A percentile compares a stretch with the other conserved stretches of the same genome.
Evolutionary conservation across 2,329 filamentous ascomycete genomes (phyloP).

Genomic region (Hypomyces perniciosus): DNA sequence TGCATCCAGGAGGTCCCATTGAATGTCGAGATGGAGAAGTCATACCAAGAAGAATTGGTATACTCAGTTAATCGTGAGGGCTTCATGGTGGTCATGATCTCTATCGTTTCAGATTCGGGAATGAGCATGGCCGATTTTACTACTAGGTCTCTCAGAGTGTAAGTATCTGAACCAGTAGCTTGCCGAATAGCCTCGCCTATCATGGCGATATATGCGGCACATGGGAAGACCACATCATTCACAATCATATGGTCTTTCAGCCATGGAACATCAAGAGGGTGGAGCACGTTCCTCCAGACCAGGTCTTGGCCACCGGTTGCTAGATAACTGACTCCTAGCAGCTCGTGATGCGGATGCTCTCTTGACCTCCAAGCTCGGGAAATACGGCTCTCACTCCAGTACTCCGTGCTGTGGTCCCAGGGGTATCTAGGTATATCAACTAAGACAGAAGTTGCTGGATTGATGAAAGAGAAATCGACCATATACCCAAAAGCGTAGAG

Average conservation of each 20-base stretch:
- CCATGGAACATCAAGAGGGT: conserved; percentile 34
- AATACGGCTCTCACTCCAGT: conserved; percentile 18
- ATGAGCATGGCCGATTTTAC: conserved; percentile 13
- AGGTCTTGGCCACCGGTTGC: conserved; percentile 28
- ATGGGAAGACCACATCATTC: conserved; percentile 35
- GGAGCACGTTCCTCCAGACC: conserved; percentile 34
- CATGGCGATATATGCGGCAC: conserved; percentile 37
- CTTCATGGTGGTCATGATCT: conserved; percentile 13
- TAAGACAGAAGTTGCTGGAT: neutral
- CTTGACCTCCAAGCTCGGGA: conserved; percentile 20
- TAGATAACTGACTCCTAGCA: conserved; percentile 22
- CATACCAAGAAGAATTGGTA: conserved; percentile 14
- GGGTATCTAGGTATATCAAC: conserved; percentile 19
- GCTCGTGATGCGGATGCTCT: conserved; percentile 20
- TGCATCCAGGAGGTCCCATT: conserved; percentile 11
- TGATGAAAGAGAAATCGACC: neutral
- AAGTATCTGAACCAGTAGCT: conserved; percentile 2
- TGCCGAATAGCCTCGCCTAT: conserved; percentile 33
- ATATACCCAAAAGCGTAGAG: neutral
- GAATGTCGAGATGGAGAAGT: conserved; percentile 12
- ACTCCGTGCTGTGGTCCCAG: conserved; percentile 18
- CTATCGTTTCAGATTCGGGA: conserved; percentile 5
- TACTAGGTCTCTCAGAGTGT: conserved; percentile 8
- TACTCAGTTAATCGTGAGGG: conserved; percentile 7
- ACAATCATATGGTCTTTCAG: conserved; percentile 37